Conservation (phyloP, 352 stramenopile genomes). For the Phytopythium chamaehyphon region DNA sequence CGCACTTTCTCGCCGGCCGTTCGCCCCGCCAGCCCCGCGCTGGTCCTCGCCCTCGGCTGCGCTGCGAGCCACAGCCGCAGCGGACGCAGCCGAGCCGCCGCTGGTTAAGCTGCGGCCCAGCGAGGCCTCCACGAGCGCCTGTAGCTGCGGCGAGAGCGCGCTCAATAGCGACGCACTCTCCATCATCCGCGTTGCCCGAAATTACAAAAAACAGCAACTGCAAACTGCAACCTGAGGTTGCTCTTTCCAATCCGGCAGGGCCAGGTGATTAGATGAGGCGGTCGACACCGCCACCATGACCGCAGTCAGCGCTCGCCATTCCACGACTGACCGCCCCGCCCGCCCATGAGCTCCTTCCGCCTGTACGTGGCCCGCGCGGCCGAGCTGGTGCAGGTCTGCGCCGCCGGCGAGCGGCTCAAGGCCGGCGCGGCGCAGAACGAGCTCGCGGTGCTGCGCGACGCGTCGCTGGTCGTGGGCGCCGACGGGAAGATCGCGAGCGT, state of each 20-base stretch:
- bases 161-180: conserved; percentile 32
- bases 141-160: conserved; percentile 56
- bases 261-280: conserved; percentile 2
- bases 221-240: neutral
- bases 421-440: conserved; percentile 54
- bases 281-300: neutral
- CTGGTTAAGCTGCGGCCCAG: conserved; percentile 32
- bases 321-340: neutral
- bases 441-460: conserved; percentile 51
- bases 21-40: neutral
- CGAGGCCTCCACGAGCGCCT: conserved; percentile 58
- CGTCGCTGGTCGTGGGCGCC: conserved; percentile 52
- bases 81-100: neutral
- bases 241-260: conserved; percentile 2
- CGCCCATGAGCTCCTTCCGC: conserved; percentile 64
- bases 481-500: conserved; percentile 61
- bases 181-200: conserved; percentile 1
- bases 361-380: conserved; percentile 57
- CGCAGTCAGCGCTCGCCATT: neutral
- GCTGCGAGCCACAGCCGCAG: neutral
- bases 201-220: neutral
- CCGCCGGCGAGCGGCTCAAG: conserved; percentile 59
- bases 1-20: neutral
- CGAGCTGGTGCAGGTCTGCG: conserved; percentile 76
- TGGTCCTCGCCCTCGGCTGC: neutral